Evolutionary conservation across 495 filamentous ascomycete genomes (phyloP), one percentile per base, ranked within the genome.

Genomic region (Penicillium cosmopolitanum): DNA sequence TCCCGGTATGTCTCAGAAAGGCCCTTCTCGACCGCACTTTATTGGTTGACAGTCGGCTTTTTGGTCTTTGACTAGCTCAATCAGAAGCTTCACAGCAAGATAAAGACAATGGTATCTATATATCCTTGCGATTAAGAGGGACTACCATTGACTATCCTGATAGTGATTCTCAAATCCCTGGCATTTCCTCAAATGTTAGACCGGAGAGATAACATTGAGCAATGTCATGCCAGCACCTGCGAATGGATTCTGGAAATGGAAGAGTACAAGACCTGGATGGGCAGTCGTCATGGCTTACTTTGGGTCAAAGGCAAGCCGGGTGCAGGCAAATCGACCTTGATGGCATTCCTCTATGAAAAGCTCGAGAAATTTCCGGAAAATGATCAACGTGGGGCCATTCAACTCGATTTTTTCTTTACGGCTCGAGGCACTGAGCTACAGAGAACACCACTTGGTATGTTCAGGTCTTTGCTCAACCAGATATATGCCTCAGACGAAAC

Each of bases 221-320:
- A 33, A 3, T 56, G 64, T 11, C 71, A 77, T 53, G 48, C 53
- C 12, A 66, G 57, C 51, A 75, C 75, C 9, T 77, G 70, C 58
- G 12, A 38, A n/a, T 38, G 36, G 36, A 38, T 38, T 5, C 36
- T 38, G 15, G 11, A 13, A 12, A 13, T 38, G 36, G 36, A 38
- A 38, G 8, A 12, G 0, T 38, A 38, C 10, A 38, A 38, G 9
- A 13, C 36, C 5, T 81, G 77, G 78, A 38, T 58, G 16, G 44
- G 59, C 21, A 11, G 50, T 55, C 11, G 42, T 18, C 25, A n/a
- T 6, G 58, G 58, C 28, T 25, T 81, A 9, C 65, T 81, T 5
- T 81, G 78, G 80, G 73, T 82, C 33, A 74, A 75, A 52, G 79
- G 80, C 18, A 82, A 80, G 53, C 77, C 79, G 4, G 77, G 79